Conservation (phyloP, 805 yeast genomes). For the Clavispora vitiphila region DNA sequence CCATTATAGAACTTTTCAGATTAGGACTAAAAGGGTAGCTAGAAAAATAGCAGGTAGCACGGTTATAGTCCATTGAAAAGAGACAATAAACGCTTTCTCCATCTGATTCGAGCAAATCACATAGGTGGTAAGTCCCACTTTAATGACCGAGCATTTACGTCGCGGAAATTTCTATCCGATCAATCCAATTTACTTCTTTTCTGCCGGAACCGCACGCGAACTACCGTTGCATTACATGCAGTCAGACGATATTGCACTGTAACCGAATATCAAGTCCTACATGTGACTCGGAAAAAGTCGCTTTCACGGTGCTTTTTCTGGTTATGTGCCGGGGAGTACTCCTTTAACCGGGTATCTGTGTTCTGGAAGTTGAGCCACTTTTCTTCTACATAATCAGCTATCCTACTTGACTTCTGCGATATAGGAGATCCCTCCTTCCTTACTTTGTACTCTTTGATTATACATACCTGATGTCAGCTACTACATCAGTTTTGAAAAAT, state of each 20-base stretch:
- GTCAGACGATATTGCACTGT: background rate
- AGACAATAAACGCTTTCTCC: too few relatives aligned
- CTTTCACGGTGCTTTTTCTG: background rate
- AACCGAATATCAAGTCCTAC: background rate
- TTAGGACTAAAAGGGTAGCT: too few relatives aligned
- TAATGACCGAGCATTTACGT: too few relatives aligned
- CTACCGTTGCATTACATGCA: too few relatives aligned
- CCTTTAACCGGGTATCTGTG: background rate
- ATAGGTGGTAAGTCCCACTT: too few relatives aligned
- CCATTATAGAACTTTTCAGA: too few relatives aligned
- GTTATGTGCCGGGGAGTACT: background rate
- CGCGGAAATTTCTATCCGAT: too few relatives aligned
- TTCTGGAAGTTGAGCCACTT: background rate
- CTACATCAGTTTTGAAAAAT: slow-evolving; percentile 5
- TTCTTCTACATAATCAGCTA: background rate
- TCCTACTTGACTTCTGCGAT: background rate
- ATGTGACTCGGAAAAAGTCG: background rate
- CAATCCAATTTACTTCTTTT: too few relatives aligned
- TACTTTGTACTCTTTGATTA: background rate
- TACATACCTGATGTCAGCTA: background rate
- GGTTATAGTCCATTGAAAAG: too few relatives aligned
- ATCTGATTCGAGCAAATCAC: too few relatives aligned
- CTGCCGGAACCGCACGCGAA: too few relatives aligned
- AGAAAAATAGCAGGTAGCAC: too few relatives aligned
- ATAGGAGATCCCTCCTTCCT: background rate